Conservation (phyloP, 371 early-diverging fungal genomes). For the Encephalitozoon intestinalis region DNA sequence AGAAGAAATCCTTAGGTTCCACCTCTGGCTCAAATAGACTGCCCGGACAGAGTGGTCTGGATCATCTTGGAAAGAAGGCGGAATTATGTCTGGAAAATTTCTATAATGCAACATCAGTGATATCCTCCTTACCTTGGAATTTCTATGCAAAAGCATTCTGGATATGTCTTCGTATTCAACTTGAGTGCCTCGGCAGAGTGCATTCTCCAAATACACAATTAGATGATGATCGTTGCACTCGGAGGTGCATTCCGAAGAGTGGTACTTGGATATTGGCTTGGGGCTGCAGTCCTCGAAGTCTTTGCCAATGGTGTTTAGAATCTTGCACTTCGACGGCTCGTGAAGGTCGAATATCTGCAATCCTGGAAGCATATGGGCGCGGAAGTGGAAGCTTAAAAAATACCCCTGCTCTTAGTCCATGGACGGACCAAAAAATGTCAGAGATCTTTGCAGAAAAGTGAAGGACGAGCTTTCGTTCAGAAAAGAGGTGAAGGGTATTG, state of each 20-base stretch:
- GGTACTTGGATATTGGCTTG: not conserved
- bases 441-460: not conserved
- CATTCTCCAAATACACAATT: not conserved
- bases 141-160: not conserved
- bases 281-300: not conserved
- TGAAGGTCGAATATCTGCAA: not conserved
- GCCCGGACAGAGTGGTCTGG: not conserved
- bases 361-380: conserved; percentile 6
- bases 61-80: not conserved
- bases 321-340: not conserved
- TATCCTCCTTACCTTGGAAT: not conserved
- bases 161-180: not conserved
- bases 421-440: not conserved
- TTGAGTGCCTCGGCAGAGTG: not conserved
- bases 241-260: not conserved
- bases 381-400: not conserved
- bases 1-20: not conserved
- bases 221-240: not conserved
- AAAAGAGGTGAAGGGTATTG: conserved; percentile 33
- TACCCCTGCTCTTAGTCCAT: not conserved
- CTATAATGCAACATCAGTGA: not conserved
- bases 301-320: not conserved
- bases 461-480: conserved; percentile 32
- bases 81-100: not conserved
- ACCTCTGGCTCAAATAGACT: not conserved